Evolutionary conservation across 2,329 filamentous ascomycete genomes (phyloP), one percentile per base, ranked within the genome.

Genomic region (Ceratocystiopsis sp.): DNA sequence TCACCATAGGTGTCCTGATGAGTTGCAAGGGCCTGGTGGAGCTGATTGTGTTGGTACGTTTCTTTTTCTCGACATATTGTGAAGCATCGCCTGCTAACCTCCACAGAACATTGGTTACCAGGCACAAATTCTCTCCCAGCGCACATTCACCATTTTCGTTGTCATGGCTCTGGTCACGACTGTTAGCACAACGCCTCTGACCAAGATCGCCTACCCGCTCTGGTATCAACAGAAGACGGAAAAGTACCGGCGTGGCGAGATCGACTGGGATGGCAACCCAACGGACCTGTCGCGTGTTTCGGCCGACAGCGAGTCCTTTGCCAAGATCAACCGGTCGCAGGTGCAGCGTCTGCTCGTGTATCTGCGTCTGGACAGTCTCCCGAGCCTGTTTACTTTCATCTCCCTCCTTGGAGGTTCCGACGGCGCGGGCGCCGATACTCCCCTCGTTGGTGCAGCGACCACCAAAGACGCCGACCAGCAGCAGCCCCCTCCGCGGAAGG

Each of bases 11-110:
- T 14, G 76, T 80, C 15, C 62, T 95, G 53, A 96, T 96, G 89
- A 93, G 84, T 61, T 96, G 89, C 61, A 96, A 96, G 60, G 89
- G 89, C 53, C 68, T 96, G 11, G 87, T 95, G 0, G 87, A 95
- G 59, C 65, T 96, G 42, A 95, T 96, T 57, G 87, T 95, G n/a
- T 59, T 93, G 59, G 84, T 87, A 67, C 62, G 76, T 56, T 25
- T 8, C 37, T 2, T 21, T 14, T n/a, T 12, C 5, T 12, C 5
- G 10, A 29, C 6, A 29, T 7, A 21, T 4, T 21, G 19, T 29
- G 25, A 29, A 29, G 25, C 25, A 8, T 13, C 38, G 18, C 39
- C 18, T 29, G 32, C 33, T 34, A 15, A 34, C 33, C 13, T 6
- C 10, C 33, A 3, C 18, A 74, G 71, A 76, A 75, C 51, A 73